Percentiles rank a stretch among this genome's conserved stretches.
phyloP scores from a whole-genome alignment of 495 filamentous ascomycete genomes.

The Neurospora intermedia region DNA sequence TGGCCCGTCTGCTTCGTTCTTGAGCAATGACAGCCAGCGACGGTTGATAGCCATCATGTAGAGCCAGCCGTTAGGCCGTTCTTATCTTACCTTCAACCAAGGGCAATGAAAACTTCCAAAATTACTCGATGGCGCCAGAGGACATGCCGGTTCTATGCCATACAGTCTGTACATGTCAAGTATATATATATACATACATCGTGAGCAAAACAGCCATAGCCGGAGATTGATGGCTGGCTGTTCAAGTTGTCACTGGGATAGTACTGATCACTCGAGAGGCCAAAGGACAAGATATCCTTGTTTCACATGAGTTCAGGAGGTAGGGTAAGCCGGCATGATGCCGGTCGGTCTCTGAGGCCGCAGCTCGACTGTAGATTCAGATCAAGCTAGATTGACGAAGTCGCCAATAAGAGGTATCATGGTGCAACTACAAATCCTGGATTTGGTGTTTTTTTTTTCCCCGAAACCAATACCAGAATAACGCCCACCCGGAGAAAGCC shows the following conservation, averaged over 20 bases:
- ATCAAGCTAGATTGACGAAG: constrained; percentile 28
- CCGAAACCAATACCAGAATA: constrained; percentile 1
- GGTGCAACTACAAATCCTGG: constrained; percentile 14
- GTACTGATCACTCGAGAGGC: not conserved
- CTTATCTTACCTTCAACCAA: not conserved
- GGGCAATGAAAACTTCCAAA: not conserved
- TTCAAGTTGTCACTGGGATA: not conserved
- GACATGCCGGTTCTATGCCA: not conserved
- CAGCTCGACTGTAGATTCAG: constrained; percentile 39
- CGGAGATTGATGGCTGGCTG: not conserved
- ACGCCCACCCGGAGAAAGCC: constrained; percentile 13
- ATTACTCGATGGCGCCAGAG: not conserved
- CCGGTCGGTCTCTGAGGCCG: constrained; percentile 57
- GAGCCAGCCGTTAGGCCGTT: not conserved
- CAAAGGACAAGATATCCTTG: not conserved
- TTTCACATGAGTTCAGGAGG: constrained; percentile 6
- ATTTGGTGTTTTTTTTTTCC: not conserved
- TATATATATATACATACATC: too few species aligned
- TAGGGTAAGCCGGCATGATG: constrained; percentile 44
- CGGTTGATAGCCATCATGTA: not conserved
- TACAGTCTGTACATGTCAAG: not conserved
- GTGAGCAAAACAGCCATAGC: too few species aligned
- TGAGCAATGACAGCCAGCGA: not conserved
- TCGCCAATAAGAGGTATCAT: constrained; percentile 19
- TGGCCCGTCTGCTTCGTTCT: not conserved